A percentile compares a stretch with the other conserved stretches of the same genome.
These are phyloP conservation scores for Arxiozyma bovina DNA, from an alignment of 1,139 yeast species.

Conservation along the genomic window DNA sequence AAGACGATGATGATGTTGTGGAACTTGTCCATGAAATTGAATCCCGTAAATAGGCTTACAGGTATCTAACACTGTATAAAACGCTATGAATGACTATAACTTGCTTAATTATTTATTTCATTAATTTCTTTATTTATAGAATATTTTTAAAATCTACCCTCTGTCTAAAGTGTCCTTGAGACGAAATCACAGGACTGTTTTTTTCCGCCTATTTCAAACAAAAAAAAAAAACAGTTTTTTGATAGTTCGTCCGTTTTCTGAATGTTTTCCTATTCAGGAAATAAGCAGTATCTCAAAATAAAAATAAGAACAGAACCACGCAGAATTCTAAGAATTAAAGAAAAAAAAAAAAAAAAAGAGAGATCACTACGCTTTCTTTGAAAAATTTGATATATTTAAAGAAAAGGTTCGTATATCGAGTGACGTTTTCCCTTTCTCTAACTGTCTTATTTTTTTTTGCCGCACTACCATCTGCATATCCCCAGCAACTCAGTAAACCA, in stretches of 20 bases:
- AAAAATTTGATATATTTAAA: no score
- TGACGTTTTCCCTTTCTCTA: not conserved
- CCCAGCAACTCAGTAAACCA: constrained; percentile 7
- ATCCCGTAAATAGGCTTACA: not conserved
- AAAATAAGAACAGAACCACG: not conserved
- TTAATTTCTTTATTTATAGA: not conserved
- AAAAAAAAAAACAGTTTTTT: no score
- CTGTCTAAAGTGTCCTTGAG: not conserved
- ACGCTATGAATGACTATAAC: not conserved
- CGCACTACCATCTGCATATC: no score
- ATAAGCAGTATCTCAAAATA: not conserved
- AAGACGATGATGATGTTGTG: constrained; percentile 29
- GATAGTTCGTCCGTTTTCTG: no score
- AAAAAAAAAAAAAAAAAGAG: no score
- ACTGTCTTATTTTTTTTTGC: no score
- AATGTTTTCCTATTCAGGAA: not conserved
- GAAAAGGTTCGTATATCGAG: not conserved
- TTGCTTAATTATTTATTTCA: not conserved
- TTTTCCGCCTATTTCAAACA: not conserved
- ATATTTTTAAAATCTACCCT: not conserved
- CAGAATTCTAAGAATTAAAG: not conserved
- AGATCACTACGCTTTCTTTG: no score
- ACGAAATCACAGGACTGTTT: not conserved
- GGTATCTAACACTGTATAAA: not conserved
- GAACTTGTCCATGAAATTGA: constrained; percentile 23